Conservation (phyloP, 306 rosid species). For the Canavalia ensiformis region DNA sequence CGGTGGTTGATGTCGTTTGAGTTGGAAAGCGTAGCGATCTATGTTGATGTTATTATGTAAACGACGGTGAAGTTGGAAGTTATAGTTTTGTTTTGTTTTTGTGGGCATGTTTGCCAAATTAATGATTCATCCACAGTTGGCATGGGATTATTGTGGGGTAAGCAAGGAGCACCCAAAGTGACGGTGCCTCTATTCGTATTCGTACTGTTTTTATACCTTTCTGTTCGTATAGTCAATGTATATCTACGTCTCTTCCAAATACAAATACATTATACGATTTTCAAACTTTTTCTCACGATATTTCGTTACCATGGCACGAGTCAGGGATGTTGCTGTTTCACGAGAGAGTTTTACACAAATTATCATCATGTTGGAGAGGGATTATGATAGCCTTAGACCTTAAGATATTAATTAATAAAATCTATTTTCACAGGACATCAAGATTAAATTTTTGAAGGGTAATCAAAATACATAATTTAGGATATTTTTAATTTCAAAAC, state of each 20-base stretch:
- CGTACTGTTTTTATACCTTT: neutral
- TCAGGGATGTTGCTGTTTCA: conserved; percentile 3
- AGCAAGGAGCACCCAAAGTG: conserved; percentile 28
- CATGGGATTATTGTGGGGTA: conserved; percentile 41
- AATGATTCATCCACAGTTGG: conserved; percentile 44
- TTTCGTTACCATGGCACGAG: neutral
- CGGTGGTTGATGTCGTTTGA: conserved; percentile 13
- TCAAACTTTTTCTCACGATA: conserved; percentile 5
- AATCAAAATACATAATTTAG: neutral
- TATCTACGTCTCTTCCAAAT: neutral
- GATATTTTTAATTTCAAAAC: too few species aligned
- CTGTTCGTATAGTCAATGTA: neutral
- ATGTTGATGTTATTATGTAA: neutral
- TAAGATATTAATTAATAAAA: conserved; percentile 2
- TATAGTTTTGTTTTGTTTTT: neutral
- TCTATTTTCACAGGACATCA: neutral
- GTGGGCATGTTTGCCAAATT: neutral
- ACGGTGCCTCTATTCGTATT: neutral
- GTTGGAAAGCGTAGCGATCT: neutral
- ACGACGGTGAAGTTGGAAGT: neutral
- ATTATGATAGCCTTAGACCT: conserved; percentile 17
- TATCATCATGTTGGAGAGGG: neutral
- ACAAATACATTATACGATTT: neutral
- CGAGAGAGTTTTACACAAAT: conserved; percentile 18
- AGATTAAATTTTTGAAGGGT: neutral